A percentile compares a stretch with the other conserved stretches of the same genome.
These are phyloP conservation scores for Limonomyces culmigenus DNA, from an alignment of 1,284 basidiomycete species.

Conservation along the genomic window DNA sequence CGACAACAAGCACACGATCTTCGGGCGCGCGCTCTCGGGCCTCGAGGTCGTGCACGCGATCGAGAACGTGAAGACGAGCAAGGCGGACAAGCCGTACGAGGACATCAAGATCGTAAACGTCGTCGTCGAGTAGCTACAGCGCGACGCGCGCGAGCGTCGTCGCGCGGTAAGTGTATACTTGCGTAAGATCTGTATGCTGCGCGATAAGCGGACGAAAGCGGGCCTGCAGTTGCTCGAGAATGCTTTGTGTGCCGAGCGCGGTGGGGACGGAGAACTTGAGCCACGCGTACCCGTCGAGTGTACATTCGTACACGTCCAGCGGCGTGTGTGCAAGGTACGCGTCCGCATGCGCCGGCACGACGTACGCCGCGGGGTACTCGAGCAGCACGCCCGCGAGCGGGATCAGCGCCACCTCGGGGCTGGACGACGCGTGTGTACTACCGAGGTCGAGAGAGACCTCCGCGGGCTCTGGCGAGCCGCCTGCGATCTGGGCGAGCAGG, in stretches of 20 bases:
- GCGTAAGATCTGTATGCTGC: too few species aligned
- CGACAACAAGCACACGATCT: slow-evolving; percentile 93
- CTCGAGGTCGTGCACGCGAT: slow-evolving; percentile 43
- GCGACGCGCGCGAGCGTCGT: too few species aligned
- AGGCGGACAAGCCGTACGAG: slow-evolving; percentile 76
- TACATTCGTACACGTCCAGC: not conserved
- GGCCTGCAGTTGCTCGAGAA: too few species aligned
- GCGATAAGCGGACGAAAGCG: too few species aligned
- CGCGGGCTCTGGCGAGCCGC: too few species aligned
- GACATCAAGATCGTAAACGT: slow-evolving; percentile 82
- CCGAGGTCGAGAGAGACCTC: too few species aligned
- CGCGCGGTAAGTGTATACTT: too few species aligned
- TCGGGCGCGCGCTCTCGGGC: slow-evolving; percentile 58
- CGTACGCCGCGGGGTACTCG: slow-evolving; percentile 40
- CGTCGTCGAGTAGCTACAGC: slow-evolving; percentile 48
- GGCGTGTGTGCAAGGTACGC: not conserved
- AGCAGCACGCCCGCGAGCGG: slow-evolving; percentile 36
- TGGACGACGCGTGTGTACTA: too few species aligned
- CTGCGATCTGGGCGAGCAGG: too few species aligned
- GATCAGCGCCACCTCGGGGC: slow-evolving; percentile 12
- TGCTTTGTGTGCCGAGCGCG: too few species aligned
- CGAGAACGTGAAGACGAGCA: slow-evolving; percentile 55
- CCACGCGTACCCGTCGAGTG: too few species aligned
- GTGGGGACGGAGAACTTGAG: too few species aligned
- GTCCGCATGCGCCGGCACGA: slow-evolving; percentile 15